These are phyloP conservation scores for Orychophragmus violaceus DNA, from an alignment of 345 rosid species.

Conservation along the genomic window DNA sequence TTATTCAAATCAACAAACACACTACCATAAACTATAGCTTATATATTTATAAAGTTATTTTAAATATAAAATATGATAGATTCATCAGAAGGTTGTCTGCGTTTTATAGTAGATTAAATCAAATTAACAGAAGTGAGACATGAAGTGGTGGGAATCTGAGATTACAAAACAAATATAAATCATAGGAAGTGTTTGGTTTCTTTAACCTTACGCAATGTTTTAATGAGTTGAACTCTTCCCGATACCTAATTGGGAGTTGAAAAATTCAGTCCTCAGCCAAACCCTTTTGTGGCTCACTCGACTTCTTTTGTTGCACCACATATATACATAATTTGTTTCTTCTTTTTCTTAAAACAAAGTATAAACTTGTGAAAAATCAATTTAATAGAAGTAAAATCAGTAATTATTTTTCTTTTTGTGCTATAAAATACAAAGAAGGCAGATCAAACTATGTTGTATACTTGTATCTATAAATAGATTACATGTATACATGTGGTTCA, in stretches of 20 bases:
- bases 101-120: not conserved
- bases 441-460: not conserved
- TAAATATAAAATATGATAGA: conserved; percentile 2
- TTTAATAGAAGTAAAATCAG: not conserved
- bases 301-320: conserved; percentile 29
- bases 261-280: conserved; percentile 30
- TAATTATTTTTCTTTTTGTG: not conserved
- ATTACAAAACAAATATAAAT: conserved; percentile 18
- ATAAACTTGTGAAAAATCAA: not conserved
- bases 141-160: conserved; percentile 25
- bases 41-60: not conserved
- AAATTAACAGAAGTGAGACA: conserved; percentile 10
- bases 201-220: conserved; percentile 32
- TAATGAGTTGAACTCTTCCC: conserved; percentile 33
- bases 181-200: conserved; percentile 24
- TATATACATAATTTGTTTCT: not conserved
- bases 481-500: conserved; percentile 6
- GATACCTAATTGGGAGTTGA: conserved; percentile 30
- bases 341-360: not conserved
- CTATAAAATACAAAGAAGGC: conserved; percentile 2
- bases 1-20: conserved; percentile 24
- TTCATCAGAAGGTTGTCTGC: conserved; percentile 28
- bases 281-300: conserved; percentile 27
- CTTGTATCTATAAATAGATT: not conserved
- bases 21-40: conserved; percentile 8